These are phyloP conservation scores for Parsonsia alboflavescens DNA, from an alignment of 257 asterid species.

Conservation along the genomic window DNA sequence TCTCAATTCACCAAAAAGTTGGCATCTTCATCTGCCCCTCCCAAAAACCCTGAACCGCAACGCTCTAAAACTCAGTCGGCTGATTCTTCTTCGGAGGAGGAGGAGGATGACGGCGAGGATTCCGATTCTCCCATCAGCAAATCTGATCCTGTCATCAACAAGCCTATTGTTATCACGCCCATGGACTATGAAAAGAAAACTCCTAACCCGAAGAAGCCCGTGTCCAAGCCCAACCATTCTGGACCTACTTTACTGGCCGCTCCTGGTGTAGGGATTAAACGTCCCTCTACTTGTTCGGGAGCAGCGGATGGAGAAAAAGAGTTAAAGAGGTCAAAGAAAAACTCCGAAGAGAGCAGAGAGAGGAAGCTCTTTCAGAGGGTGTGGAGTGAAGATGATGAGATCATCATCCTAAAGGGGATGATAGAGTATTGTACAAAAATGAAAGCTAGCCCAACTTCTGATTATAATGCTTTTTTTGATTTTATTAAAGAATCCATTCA, in stretches of 20 bases:
- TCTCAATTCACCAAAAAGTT: slow-evolving; percentile 15
- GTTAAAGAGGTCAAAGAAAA: slow-evolving; percentile 41
- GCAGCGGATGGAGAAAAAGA: slow-evolving; percentile 35
- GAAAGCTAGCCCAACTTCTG: slow-evolving; percentile 35
- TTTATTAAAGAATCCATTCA: slow-evolving; percentile 46
- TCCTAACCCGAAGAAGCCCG: slow-evolving; percentile 17
- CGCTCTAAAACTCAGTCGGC: background rate
- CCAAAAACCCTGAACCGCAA: slow-evolving; percentile 16
- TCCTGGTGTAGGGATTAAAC: slow-evolving; percentile 28
- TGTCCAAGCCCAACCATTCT: slow-evolving; percentile 27
- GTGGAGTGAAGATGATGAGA: slow-evolving; percentile 66
- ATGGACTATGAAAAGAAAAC: slow-evolving; percentile 22
- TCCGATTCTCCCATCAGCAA: slow-evolving; percentile 19
- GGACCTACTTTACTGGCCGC: slow-evolving; percentile 26
- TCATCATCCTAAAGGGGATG: slow-evolving; percentile 48
- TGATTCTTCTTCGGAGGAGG: slow-evolving; percentile 31
- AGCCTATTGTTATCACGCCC: slow-evolving; percentile 33
- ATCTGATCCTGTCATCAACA: slow-evolving; percentile 21
- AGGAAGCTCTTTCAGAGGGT: slow-evolving; percentile 46
- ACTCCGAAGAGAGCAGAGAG: slow-evolving; percentile 22
- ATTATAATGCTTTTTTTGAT: slow-evolving; percentile 42
- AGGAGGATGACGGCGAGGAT: slow-evolving; percentile 29
- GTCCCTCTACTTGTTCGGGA: slow-evolving; percentile 20
- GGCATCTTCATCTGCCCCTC: slow-evolving; percentile 9
- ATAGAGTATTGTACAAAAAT: slow-evolving; percentile 33